phyloP scores from a whole-genome alignment of 2,329 filamentous ascomycete species.

The Sclerotinia glacialis region DNA sequence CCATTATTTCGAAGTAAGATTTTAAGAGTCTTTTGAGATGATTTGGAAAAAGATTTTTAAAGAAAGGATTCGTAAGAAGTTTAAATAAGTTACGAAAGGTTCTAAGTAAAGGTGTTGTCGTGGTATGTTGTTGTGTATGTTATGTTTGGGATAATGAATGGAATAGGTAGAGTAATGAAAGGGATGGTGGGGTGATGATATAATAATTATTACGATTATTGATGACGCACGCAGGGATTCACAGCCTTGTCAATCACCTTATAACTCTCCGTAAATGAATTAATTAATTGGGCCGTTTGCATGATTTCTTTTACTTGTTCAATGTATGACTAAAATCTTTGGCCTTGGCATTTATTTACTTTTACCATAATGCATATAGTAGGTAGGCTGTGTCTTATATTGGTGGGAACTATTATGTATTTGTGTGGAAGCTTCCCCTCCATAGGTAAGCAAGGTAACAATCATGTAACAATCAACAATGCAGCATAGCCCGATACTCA shows the following conservation, averaged over 20 bases:
- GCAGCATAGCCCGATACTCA: constrained; percentile 1
- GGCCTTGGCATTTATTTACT: background rate
- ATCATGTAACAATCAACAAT: background rate
- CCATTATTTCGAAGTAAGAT: constrained; percentile 19
- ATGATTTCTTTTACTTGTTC: background rate
- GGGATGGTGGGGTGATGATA: constrained; percentile 17
- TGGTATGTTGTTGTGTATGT: background rate
- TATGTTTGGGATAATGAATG: background rate
- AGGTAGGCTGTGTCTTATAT: constrained; percentile 10
- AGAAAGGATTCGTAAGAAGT: background rate
- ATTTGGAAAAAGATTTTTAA: too few species aligned
- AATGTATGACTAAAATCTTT: background rate
- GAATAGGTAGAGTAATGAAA: background rate
- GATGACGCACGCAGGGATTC: constrained; percentile 16
- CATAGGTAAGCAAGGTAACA: constrained; percentile 1
- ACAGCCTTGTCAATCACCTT: constrained; percentile 4
- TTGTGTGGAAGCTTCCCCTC: background rate
- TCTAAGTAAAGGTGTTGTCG: background rate
- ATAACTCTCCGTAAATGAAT: background rate
- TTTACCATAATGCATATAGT: too few species aligned
- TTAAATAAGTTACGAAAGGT: background rate
- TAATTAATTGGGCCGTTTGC: background rate
- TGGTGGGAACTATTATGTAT: background rate
- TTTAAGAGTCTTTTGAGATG: constrained; percentile 14
- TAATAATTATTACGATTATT: background rate